Percentiles rank a stretch among this genome's conserved stretches.
Conservation (phyloP, 1,284 basidiomycete genomes). For the Cystobasidium slooffiae region DNA sequence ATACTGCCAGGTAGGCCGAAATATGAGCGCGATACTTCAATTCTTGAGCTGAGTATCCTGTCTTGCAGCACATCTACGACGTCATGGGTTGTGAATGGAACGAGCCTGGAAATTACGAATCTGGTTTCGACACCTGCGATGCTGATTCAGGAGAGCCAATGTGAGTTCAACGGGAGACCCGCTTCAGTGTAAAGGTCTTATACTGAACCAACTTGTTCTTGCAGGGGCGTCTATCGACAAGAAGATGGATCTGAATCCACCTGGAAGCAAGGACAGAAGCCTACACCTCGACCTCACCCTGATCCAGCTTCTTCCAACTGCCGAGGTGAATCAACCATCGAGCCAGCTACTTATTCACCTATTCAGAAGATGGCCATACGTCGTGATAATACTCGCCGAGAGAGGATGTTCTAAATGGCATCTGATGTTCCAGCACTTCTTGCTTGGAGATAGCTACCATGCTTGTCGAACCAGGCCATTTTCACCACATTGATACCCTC, state of each 20-base stretch:
- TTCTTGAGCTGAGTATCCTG: background rate
- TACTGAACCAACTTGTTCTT: background rate
- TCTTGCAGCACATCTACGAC: constrained; percentile 56
- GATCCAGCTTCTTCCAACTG: constrained; percentile 59
- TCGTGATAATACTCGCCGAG: background rate
- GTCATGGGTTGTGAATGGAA: constrained; percentile 64
- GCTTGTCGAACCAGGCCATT: background rate
- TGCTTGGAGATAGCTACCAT: background rate
- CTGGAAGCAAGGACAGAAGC: constrained; percentile 58
- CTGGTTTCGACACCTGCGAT: constrained; percentile 64
- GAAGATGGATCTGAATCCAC: constrained; percentile 45
- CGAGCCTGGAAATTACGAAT: constrained; percentile 63
- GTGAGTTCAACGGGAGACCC: too few relatives aligned
- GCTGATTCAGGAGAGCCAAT: constrained; percentile 64
- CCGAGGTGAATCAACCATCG: constrained; percentile 60
- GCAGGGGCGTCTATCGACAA: background rate
- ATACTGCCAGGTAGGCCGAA: constrained; percentile 7
- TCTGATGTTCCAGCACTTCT: background rate
- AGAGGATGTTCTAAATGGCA: background rate
- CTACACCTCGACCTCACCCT: constrained; percentile 64
- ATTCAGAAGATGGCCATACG: constrained; percentile 7
- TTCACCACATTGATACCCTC: background rate
- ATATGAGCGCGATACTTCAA: background rate
- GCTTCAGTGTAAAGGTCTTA: too few relatives aligned
- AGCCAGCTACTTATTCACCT: constrained; percentile 32